Evolutionary conservation across 31 red algal genomes (phyloP), one percentile per base, ranked within the genome.

Genomic region (Bonnemaisonia californica): DNA sequence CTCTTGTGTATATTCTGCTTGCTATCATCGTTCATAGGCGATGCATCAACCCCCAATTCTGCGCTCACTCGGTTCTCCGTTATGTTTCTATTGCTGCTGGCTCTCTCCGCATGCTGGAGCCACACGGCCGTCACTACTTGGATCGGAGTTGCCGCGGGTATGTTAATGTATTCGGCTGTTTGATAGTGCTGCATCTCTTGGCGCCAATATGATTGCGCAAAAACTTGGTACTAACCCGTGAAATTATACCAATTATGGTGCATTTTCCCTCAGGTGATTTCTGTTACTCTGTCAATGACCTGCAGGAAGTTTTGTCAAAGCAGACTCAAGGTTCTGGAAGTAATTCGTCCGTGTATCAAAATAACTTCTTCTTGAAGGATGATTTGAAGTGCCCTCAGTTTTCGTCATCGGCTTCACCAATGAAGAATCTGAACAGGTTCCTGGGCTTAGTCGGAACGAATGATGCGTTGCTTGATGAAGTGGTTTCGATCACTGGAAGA

Each of bases 71-170:
- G 69, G 2, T 21, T 89, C 4, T 11, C 40, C 27, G 40, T 59
- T 5, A 80, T 89, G 41, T 47, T 74, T n/a, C 35, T 79, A 2
- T 54, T 89, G n/a, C 48, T 73, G 12, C 13, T 89, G 33, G 73
- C 85, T 2, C 34, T 81, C 22, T 29, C 63, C 1, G 85, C 85
- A 5, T 39, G 33, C 16, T 89, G 85, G 85, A 39, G 63, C n/a
- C 85, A 74, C 54, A 64, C 67, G 7, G 85, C 76, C 2, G 39
- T 75, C 12, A 64, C 76, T 2, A 75, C 85, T 16, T 72, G 67
- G 65, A 40, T 81, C 68, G 75, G 73, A 2, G 85, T 81, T 19
- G 85, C 85, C 8, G 56, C 85, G 33, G 69, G 69, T 74, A 55
- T n/a, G 69, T 51, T 51, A n/a, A n/a, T n/a, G n/a, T n/a, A n/a